Conservation (phyloP, 2,329 filamentous ascomycete genomes). For the Juglanconis sp. region DNA sequence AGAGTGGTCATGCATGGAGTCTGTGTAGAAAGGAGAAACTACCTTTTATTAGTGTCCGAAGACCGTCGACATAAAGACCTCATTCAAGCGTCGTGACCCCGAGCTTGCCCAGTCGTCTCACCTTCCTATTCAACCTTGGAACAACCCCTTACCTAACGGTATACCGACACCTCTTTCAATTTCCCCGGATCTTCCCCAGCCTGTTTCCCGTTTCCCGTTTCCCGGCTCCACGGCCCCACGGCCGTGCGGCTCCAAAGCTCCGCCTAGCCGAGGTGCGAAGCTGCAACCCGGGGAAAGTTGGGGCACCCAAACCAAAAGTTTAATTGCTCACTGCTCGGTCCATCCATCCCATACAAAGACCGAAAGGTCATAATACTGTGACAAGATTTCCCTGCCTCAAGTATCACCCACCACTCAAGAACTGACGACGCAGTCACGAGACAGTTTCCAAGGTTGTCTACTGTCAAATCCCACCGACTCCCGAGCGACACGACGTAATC, state of each 20-base stretch:
- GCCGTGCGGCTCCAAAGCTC: not conserved
- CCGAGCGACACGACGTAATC: constrained; percentile 2
- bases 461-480: not conserved
- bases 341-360: no score
- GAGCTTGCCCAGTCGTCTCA: not conserved
- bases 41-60: no score
- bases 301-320: not conserved
- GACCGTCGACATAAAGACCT: no score
- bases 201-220: no score
- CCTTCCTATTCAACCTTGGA: not conserved
- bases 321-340: no score
- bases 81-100: not conserved
- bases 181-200: not conserved
- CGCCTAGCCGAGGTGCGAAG: not conserved
- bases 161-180: not conserved
- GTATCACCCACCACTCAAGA: not conserved
- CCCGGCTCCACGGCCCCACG: no score
- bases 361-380: no score
- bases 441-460: not conserved
- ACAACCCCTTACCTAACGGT: not conserved
- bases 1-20: no score
- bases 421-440: not conserved
- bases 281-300: not conserved
- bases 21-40: no score
- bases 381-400: no score